Base-by-base conservation (phyloP, 495 filamentous ascomycete genomes). In the Penicillium verhagenii region DNA sequence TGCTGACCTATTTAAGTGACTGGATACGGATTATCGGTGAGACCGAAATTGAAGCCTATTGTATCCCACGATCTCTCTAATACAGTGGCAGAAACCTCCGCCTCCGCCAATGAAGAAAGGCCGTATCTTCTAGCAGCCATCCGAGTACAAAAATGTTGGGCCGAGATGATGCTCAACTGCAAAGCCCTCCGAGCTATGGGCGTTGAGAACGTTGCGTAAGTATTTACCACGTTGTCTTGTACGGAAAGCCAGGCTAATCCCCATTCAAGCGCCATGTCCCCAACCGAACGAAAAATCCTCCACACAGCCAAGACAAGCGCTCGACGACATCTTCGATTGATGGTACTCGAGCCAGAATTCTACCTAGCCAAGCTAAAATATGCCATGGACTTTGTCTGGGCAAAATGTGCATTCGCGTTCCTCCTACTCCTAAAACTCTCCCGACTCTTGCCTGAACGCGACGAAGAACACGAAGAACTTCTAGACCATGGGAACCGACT, bases 341-440 rank as follows among this genome's bases (percentile, higher is more conserved):
- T 79, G 55, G 67, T 69, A 29, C 50, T 62, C 24, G 67, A 73
- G 13, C 69, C 71, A 21, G 63, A 71, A 47, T 64, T 71, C 28
- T 82, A 82, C 53, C 68, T 81, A 13, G 71, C 72, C 8, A 76
- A 74, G 21, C 70, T 82, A 16, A 74, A 72, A 53, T 81, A 78
- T 49, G 74, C 77, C 0, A 79, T 80, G 77, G 79, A 82, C 49
- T 82, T 80, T 45, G 78, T 82, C 21, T 80, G 77, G 76, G 79
- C 79, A 1, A 82, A 82, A 60, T 78, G 76, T 45, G 77, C 78
- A 1, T 82, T 80, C 57, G 78, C 74, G 19, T 78, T 79, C 45
- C 63, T 82, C 0, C 64, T 82, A 1, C 70, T 82, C 0, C 71
- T 81, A 9, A 79, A 79, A 54, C 63, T 82, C 5, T 74, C 78